These are phyloP conservation scores for Fistulinella prunicolor DNA, from an alignment of 768 basidiomycete genomes.

Conservation along the genomic window DNA sequence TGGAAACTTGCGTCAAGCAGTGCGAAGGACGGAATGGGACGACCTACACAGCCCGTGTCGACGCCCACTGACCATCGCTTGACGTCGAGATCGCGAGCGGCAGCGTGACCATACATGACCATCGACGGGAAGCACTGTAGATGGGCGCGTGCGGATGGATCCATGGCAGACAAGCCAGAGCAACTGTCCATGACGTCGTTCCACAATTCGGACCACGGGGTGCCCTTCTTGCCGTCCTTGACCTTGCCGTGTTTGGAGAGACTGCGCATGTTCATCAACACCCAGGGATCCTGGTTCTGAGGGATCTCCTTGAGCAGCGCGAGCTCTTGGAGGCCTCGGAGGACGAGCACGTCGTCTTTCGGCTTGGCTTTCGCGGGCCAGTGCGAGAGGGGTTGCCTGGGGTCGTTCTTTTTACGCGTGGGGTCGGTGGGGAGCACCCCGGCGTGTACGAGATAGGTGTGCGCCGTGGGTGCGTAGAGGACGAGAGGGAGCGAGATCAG, in stretches of 20 bases:
- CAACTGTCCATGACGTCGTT: slow-evolving; percentile 60
- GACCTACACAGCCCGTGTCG: slow-evolving; percentile 81
- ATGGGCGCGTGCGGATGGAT: slow-evolving; percentile 15
- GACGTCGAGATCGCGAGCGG: slow-evolving; percentile 74
- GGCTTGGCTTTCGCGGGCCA: slow-evolving; percentile 41
- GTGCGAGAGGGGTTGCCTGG: slow-evolving; percentile 69
- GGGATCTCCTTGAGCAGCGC: slow-evolving; percentile 65
- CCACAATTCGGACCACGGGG: slow-evolving; percentile 78
- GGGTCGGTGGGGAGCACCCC: slow-evolving; percentile 79
- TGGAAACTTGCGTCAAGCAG: neutral
- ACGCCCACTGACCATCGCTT: slow-evolving; percentile 83
- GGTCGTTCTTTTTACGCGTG: slow-evolving; percentile 42
- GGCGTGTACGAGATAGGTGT: slow-evolving; percentile 78
- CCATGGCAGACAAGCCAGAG: slow-evolving; percentile 42
- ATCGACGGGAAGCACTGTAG: slow-evolving; percentile 69
- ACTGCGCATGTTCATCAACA: slow-evolving; percentile 42
- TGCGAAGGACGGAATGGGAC: neutral
- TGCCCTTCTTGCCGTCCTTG: slow-evolving; percentile 42
- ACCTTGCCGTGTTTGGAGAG: slow-evolving; percentile 39
- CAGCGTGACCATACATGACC: slow-evolving; percentile 87
- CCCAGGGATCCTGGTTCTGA: slow-evolving; percentile 79
- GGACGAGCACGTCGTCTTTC: slow-evolving; percentile 15
- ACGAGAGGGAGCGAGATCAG: slow-evolving; percentile 69
- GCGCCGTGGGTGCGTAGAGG: slow-evolving; percentile 71
- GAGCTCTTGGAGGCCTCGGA: slow-evolving; percentile 64